These are phyloP conservation scores for Oryza coarctata DNA, from an alignment of 176 grass and related monocot genomes.

Conservation along the genomic window DNA sequence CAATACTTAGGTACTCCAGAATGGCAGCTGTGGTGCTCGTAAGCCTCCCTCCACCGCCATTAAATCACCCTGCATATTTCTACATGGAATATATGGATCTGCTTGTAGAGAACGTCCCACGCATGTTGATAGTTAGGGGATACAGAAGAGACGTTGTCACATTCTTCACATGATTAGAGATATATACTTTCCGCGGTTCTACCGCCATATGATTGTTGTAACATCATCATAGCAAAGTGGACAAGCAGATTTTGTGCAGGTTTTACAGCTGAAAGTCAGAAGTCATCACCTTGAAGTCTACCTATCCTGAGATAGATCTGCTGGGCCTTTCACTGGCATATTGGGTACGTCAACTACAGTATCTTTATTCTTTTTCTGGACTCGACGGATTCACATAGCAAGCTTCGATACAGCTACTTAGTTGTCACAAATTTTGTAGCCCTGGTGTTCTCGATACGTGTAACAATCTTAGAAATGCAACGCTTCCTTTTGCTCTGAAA, in stretches of 20 bases:
- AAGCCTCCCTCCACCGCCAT: slow-evolving; percentile 82
- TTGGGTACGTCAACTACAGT: slow-evolving; percentile 19
- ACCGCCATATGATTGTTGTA: slow-evolving; percentile 25
- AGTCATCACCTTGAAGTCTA: slow-evolving; percentile 34
- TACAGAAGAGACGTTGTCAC: slow-evolving; percentile 96
- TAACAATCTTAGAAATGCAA: slow-evolving; percentile 9
- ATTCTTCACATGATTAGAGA: slow-evolving; percentile 72
- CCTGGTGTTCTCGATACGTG: slow-evolving; percentile 6
- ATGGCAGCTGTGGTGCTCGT: slow-evolving; percentile 96
- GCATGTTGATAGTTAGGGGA: slow-evolving; percentile 96
- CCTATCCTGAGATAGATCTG: slow-evolving; percentile 14
- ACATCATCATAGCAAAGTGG: slow-evolving; percentile 30
- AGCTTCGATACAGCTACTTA: slow-evolving; percentile 8
- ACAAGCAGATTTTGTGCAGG: slow-evolving; percentile 32
- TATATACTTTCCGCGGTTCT: slow-evolving; percentile 23
- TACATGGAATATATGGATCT: slow-evolving; percentile 99
- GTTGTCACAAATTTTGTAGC: slow-evolving; percentile 49
- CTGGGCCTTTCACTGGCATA: slow-evolving; percentile 16
- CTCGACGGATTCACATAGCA: slow-evolving; percentile 23
- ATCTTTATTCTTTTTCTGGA: slow-evolving; percentile 39
- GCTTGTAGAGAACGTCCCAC: slow-evolving; percentile 92
- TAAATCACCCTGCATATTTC: slow-evolving; percentile 87
- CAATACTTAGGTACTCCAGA: slow-evolving; percentile 90
- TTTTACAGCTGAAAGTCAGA: slow-evolving; percentile 30
- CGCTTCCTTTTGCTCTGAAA: slow-evolving; percentile 5